Percentiles rank a stretch among this genome's conserved stretches.
These are phyloP conservation scores for Cornus controversa DNA, from an alignment of 148 eudicot species.

Conservation along the genomic window DNA sequence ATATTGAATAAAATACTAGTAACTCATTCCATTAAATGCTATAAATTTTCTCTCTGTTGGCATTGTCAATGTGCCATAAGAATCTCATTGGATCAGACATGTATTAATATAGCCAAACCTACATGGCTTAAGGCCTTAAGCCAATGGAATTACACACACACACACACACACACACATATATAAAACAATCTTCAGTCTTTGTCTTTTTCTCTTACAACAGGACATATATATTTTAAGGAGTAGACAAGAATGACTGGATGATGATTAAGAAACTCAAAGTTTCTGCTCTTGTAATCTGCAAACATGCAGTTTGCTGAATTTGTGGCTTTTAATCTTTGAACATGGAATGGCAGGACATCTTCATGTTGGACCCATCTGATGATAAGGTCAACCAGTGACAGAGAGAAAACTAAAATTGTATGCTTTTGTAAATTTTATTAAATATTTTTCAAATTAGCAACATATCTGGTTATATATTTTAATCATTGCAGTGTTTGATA, in stretches of 20 bases:
- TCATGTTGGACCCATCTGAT: neutral
- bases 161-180: too few relatives aligned
- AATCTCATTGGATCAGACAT: too few relatives aligned
- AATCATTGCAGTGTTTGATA: neutral
- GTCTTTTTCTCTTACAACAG: neutral
- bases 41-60: too few relatives aligned
- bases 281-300: constrained; percentile 5
- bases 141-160: too few relatives aligned
- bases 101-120: too few relatives aligned
- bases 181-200: neutral
- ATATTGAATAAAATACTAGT: too few relatives aligned
- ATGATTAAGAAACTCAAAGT: neutral
- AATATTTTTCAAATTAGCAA: too few relatives aligned
- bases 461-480: too few relatives aligned
- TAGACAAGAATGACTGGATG: neutral
- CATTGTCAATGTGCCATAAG: too few relatives aligned
- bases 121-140: too few relatives aligned
- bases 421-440: neutral
- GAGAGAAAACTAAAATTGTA: constrained; percentile 2
- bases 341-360: neutral
- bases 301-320: neutral
- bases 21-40: too few relatives aligned
- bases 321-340: neutral
- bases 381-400: neutral
- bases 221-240: neutral